Evolutionary conservation across 371 early-diverging fungal species (phyloP).

Genomic region (Mortierella sp.): DNA sequence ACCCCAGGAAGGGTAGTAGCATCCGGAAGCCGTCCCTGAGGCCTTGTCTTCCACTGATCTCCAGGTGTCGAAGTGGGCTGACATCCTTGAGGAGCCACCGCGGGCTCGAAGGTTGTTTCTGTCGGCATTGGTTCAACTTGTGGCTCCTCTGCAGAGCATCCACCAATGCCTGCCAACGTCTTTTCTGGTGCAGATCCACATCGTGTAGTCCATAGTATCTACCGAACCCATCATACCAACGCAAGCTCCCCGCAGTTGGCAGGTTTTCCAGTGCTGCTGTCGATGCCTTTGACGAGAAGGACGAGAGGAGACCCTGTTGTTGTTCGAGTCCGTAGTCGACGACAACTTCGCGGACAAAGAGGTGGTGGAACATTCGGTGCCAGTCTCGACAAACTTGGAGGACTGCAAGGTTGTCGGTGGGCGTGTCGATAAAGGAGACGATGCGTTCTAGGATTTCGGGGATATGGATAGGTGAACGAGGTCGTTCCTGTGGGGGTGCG

Average conservation of each 20-base stretch:
- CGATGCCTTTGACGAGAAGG: background rate
- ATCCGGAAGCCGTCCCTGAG: background rate
- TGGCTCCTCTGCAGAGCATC: background rate
- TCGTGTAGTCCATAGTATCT: background rate
- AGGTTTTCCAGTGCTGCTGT: background rate
- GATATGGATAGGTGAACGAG: background rate
- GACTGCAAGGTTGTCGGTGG: background rate
- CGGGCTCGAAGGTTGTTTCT: background rate
- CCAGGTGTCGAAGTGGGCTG: background rate
- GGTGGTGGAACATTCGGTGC: background rate
- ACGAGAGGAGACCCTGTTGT: background rate
- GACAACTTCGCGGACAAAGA: background rate
- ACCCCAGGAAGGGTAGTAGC: background rate
- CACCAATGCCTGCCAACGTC: background rate
- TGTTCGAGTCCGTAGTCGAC: background rate
- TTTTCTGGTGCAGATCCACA: background rate
- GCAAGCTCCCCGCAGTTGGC: background rate
- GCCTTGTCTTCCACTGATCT: background rate
- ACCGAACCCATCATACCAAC: background rate
- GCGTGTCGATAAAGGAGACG: background rate
- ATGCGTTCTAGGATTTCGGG: background rate
- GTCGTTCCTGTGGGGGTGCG: background rate
- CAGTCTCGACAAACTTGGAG: background rate
- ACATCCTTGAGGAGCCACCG: background rate
- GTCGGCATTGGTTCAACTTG: background rate